These are phyloP conservation scores for Davidsoniella eucalypti DNA, from an alignment of 2,329 filamentous ascomycete genomes.

Conservation along the genomic window DNA sequence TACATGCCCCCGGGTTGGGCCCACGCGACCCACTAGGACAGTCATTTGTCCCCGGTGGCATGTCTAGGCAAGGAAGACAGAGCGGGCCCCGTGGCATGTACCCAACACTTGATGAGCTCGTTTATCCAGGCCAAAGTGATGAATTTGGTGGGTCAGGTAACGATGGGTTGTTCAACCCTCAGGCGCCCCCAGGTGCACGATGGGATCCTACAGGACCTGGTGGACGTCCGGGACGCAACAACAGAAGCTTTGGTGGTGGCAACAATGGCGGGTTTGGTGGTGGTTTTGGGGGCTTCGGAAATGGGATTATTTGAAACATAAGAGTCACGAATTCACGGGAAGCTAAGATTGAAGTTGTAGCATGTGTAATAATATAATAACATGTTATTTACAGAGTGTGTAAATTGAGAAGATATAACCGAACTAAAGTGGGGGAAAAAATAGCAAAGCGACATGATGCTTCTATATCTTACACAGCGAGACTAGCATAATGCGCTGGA, in stretches of 20 bases:
- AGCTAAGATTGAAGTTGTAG: too few species aligned
- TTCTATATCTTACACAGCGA: too few species aligned
- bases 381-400: too few species aligned
- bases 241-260: slow-evolving; percentile 19
- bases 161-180: slow-evolving; percentile 27
- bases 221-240: slow-evolving; percentile 19
- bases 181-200: slow-evolving; percentile 71
- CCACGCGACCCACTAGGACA: slow-evolving; percentile 67
- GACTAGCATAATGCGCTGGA: too few species aligned
- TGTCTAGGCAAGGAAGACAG: slow-evolving; percentile 20
- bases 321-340: too few species aligned
- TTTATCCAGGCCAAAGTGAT: slow-evolving; percentile 87
- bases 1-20: slow-evolving; percentile 74
- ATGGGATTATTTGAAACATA: slow-evolving; percentile 16
- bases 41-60: slow-evolving; percentile 45
- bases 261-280: slow-evolving; percentile 18
- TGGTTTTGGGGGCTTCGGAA: slow-evolving; percentile 16
- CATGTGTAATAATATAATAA: too few species aligned
- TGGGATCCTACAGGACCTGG: slow-evolving; percentile 73
- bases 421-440: too few species aligned
- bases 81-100: slow-evolving; percentile 61
- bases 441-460: too few species aligned
- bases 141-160: slow-evolving; percentile 24
- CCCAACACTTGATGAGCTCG: slow-evolving; percentile 82
- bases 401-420: too few species aligned